Base-by-base conservation (phyloP, 495 filamentous ascomycete species). In the Venustampulla echinocandica region DNA sequence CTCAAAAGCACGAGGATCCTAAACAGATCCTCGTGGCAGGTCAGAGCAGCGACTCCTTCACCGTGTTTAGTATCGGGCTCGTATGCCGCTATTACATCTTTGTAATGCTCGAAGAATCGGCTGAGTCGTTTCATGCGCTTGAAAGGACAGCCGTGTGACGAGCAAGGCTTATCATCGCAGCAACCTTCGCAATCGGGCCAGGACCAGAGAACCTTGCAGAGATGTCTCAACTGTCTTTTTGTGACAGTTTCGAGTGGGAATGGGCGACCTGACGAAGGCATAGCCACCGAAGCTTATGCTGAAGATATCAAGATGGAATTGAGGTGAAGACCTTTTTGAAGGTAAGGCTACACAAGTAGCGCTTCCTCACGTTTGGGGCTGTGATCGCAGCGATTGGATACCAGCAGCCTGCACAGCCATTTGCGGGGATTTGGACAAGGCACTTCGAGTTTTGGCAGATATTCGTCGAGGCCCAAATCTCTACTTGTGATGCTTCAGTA, bases 101-200 rank as follows among this genome's bases (percentile, higher is more conserved):
- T 58, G 36, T 67, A 67, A 18, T 53, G 57, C n/a, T 65, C 53
- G 35, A 65, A 63, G 32, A 61, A 67, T 13, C 46, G 49, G 18
- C 39, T 38, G 9, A 65, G 49, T 19, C 54, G 52, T 23, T 15
- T 51, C 27, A 42, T 39, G 6, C 51, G 53, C 14, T 25, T 36
- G 52, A 49, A 57, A 7, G 54, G 57, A 42, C 56, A 57, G 14
- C 17, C 40, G 13, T 36, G 36, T 18, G 37, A 43, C 20, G 6
- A 37, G 27, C 59, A 57, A 38, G 18, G 27, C 41, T 42, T 24
- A 32, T 53, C 44, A 7, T 10, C n/a, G 18, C 25, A 20, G 32
- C 64, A 61, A 24, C 43, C 43, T 10, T n/a, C 34, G 42, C 60
- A 63, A 5, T 60, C 21, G 7, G 40, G 18, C 61, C 59, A 65